Conservation (phyloP, 129 eudicot genomes). For the Flaveria trinervia region DNA sequence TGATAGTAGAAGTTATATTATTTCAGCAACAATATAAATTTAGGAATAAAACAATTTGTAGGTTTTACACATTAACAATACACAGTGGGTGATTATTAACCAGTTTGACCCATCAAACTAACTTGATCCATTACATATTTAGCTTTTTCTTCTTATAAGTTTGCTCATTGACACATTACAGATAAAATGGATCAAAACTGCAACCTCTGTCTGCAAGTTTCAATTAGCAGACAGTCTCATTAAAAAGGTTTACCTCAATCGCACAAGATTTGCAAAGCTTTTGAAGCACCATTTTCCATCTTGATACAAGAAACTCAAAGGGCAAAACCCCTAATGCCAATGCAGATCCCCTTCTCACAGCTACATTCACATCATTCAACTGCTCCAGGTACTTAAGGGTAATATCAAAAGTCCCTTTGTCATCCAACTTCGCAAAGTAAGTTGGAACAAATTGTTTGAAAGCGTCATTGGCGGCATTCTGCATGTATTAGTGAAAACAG, state of each 20-base stretch:
- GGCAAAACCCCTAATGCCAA: constrained; percentile 93
- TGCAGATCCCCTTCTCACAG: constrained; percentile 97
- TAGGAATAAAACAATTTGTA: background rate
- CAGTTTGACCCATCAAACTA: background rate
- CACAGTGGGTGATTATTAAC: background rate
- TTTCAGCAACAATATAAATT: background rate
- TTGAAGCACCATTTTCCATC: constrained; percentile 71
- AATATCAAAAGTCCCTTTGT: constrained; percentile 59
- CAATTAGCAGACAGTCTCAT: background rate
- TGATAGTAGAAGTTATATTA: no score
- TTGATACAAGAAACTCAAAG: constrained; percentile 57
- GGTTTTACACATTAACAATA: background rate
- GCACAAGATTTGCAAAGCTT: constrained; percentile 80
- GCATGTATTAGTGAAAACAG: constrained; percentile 14
- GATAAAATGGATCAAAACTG: background rate
- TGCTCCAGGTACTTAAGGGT: constrained; percentile 63
- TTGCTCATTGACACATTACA: background rate
- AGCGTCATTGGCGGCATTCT: constrained; percentile 89
- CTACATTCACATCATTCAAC: constrained; percentile 84
- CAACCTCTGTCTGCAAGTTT: constrained; percentile 16
- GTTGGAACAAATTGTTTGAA: constrained; percentile 68
- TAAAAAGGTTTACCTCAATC: constrained; percentile 60
- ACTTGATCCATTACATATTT: background rate
- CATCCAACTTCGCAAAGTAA: constrained; percentile 52
- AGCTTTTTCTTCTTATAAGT: background rate